Evolutionary conservation across 306 rosid species (phyloP).

Genomic region (Malus fusca): DNA sequence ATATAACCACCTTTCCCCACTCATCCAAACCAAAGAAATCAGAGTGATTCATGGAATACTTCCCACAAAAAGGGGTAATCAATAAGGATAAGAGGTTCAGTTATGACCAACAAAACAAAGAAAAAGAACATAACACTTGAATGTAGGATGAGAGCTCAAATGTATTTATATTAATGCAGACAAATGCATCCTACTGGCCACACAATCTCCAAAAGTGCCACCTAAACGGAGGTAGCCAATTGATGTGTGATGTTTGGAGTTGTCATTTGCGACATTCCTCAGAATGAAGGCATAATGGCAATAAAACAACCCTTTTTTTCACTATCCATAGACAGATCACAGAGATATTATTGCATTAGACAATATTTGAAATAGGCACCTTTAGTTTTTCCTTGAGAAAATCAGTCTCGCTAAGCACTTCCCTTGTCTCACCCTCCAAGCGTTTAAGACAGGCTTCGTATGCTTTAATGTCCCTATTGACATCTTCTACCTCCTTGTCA

Average conservation of each 20-base stretch:
- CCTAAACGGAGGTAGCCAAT: too few species aligned
- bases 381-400: constrained; percentile 84
- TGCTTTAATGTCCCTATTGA: constrained; percentile 77
- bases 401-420: constrained; percentile 84
- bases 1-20: background rate
- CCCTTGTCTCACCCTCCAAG: constrained; percentile 74
- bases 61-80: background rate
- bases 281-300: background rate
- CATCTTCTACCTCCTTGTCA: constrained; percentile 93
- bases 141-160: background rate
- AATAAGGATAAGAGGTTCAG: background rate
- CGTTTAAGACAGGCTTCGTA: constrained; percentile 84
- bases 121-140: background rate
- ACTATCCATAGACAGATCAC: background rate
- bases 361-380: constrained; percentile 39
- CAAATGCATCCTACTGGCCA: background rate
- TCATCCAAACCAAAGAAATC: background rate
- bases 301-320: background rate
- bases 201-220: background rate
- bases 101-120: background rate
- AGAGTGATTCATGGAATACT: background rate
- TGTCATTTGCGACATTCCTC: background rate
- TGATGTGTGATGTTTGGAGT: background rate
- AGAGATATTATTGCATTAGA: constrained; percentile 11
- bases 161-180: background rate